Percentiles rank a stretch among this genome's conserved stretches.
Evolutionary conservation across 1,284 basidiomycete genomes (phyloP).

Genomic region (Golubevia sp.): DNA sequence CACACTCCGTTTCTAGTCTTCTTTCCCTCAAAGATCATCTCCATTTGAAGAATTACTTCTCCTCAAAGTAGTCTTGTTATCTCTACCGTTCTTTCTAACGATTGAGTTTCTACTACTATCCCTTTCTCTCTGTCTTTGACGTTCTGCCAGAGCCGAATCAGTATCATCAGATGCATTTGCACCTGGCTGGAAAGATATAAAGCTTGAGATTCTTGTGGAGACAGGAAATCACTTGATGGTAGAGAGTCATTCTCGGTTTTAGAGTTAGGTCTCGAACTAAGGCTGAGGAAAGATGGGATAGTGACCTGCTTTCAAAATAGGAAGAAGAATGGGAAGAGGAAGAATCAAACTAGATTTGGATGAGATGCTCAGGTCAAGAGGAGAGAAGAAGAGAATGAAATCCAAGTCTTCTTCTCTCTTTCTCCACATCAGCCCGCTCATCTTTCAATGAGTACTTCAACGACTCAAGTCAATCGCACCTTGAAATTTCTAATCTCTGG

Average conservation of each 20-base stretch:
- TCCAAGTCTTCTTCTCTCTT: no score
- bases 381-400: no score
- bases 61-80: not conserved
- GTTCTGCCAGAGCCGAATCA: not conserved
- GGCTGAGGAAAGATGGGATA: conserved; percentile 5
- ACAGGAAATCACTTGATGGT: not conserved
- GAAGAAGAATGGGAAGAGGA: no score
- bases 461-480: not conserved
- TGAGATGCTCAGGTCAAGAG: no score
- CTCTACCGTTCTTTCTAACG: not conserved
- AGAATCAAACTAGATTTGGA: no score
- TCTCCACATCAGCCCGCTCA: no score
- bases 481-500: conserved; percentile 1
- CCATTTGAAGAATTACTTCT: conserved; percentile 1
- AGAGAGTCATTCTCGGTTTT: not conserved
- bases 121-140: not conserved
- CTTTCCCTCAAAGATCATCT: conserved; percentile 1
- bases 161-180: not conserved
- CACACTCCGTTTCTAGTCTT: not conserved
- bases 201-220: not conserved
- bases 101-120: not conserved
- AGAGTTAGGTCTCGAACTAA: not conserved
- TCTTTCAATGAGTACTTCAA: no score
- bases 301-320: conserved; percentile 8
- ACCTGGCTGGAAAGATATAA: not conserved